phyloP scores from a whole-genome alignment of 192 early-diverging fungal genomes.

The Spizellomyces sp. region DNA sequence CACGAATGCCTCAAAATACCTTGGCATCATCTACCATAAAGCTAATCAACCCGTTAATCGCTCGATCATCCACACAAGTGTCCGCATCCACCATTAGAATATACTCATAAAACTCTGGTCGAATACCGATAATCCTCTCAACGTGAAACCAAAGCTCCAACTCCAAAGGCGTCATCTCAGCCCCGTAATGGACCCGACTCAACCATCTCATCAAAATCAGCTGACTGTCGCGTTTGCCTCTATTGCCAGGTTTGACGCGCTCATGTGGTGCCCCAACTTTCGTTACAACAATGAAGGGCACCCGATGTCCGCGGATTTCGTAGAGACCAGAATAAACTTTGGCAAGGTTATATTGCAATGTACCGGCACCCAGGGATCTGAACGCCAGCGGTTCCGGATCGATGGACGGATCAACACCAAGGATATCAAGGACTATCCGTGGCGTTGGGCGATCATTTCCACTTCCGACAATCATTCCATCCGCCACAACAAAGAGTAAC shows the following conservation, averaged over 20 bases:
- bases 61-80: constrained; percentile 72
- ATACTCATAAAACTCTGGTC: constrained; percentile 83
- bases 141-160: constrained; percentile 92
- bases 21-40: constrained; percentile 81
- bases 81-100: constrained; percentile 96
- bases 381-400: constrained; percentile 70
- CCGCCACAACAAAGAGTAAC: constrained; percentile 86
- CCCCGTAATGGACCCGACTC: constrained; percentile 84
- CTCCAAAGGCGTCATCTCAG: constrained; percentile 87
- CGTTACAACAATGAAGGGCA: constrained; percentile 87
- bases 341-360: constrained; percentile 78
- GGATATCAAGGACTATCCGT: constrained; percentile 87
- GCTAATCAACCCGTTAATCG: constrained; percentile 84
- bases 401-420: constrained; percentile 77
- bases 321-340: constrained; percentile 96
- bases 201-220: constrained; percentile 94
- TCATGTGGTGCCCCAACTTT: constrained; percentile 83
- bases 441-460: constrained; percentile 93
- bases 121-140: constrained; percentile 90
- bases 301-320: constrained; percentile 78
- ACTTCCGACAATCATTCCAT: constrained; percentile 93
- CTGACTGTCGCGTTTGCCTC: constrained; percentile 96
- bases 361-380: constrained; percentile 75
- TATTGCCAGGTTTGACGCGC: constrained; percentile 82
- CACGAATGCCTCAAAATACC: constrained; percentile 10